phyloP scores from a whole-genome alignment of 768 basidiomycete species.

The Russula compacta region DNA sequence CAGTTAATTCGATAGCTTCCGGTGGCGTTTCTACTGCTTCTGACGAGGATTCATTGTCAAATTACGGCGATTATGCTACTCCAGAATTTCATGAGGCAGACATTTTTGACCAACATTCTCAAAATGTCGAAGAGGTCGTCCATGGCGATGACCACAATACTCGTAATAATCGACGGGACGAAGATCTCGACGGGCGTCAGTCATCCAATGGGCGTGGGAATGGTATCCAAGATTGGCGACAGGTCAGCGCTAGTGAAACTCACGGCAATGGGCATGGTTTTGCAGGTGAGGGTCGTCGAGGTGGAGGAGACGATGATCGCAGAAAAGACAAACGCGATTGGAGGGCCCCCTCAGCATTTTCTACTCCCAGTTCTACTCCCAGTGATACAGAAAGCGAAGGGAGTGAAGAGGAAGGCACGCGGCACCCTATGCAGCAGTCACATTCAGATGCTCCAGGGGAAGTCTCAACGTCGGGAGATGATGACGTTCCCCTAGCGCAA shows the following conservation, averaged over 20 bases:
- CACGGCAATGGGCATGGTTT: constrained; percentile 23
- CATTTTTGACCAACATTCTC: background rate
- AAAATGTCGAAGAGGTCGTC: background rate
- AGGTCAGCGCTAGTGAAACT: constrained; percentile 22
- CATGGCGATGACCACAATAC: background rate
- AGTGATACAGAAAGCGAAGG: constrained; percentile 32
- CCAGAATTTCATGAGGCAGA: constrained; percentile 6
- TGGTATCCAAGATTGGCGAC: constrained; percentile 20
- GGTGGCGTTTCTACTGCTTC: constrained; percentile 8
- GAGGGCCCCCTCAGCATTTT: constrained; percentile 24
- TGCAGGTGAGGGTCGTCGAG: constrained; percentile 18
- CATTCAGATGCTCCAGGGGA: constrained; percentile 9
- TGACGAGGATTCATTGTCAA: constrained; percentile 10
- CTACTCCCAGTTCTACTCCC: constrained; percentile 29
- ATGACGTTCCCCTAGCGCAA: constrained; percentile 78
- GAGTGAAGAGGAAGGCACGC: constrained; percentile 31
- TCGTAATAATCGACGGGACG: background rate
- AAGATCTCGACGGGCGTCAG: background rate
- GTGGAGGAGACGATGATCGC: constrained; percentile 32
- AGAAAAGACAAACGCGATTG: constrained; percentile 30
- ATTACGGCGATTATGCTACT: constrained; percentile 7
- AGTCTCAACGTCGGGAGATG: constrained; percentile 29
- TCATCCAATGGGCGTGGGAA: constrained; percentile 8
- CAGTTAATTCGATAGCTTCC: constrained; percentile 16
- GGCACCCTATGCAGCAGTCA: background rate